Evolutionary conservation across 495 filamentous ascomycete genomes (phyloP), one percentile per base, ranked within the genome.

Genomic region (Daldinia concentrica): DNA sequence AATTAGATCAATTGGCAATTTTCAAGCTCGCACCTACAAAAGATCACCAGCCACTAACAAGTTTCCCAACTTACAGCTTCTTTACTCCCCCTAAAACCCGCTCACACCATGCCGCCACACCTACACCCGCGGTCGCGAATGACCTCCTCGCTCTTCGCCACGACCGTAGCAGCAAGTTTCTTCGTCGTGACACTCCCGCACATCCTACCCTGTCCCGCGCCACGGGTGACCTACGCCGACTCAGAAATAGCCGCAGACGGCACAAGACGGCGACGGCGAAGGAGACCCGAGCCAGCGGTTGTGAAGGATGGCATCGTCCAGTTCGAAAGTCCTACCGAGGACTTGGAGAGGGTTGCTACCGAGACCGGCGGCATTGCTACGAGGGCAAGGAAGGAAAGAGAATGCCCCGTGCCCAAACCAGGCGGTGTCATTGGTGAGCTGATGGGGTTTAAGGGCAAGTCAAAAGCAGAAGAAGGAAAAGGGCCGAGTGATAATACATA

Each of bases 171-270:
- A n/a, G 88, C 92, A 24, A 93, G 91, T 69, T 96, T 99, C 77
- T 85, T 97, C 70, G 93, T 98, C 64, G 95, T 99, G 66, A 92
- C 87, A 45, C 84, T 97, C 57, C 95, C 95, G 27, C 95, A 99
- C 75, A 75, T 96, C n/a, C 86, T 99, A 51, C 95, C 95, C 1
- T 99, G 95, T 79, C 95, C 95, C 4, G 91, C 92, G 57, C 91
- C 91, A n/a, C 86, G 91, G 66, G 83, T 89, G 41, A 88, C 89
- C 34, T 89, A 89, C 66, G 89, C 91, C 72, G 91, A 95, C 77
- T 90, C 86, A 39, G 88, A 90, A 32, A 85, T 86, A 72, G 79
- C 82, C 32, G 77, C 85, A 56, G 81, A 81, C 39, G 80, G 87
- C 51, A 84, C 82, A 43, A 82, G 82, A 36, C 83, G 83, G 74